Percentiles rank a stretch among this genome's conserved stretches.
Conservation (phyloP, 306 rosid genomes). For the Castanospermum australe region DNA sequence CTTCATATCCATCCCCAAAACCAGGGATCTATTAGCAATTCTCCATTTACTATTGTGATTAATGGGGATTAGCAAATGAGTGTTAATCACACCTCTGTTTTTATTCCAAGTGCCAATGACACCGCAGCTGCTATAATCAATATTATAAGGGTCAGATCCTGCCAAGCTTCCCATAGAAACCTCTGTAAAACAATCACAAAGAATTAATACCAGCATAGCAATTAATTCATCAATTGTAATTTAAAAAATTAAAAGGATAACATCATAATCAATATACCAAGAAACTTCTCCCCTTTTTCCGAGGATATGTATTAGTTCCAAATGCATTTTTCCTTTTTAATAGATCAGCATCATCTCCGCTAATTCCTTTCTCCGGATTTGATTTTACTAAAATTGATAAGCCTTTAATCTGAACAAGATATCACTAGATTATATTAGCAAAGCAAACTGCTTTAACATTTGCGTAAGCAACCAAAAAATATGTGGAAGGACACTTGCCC, state of each 20-base stretch:
- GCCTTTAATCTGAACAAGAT: slow-evolving; percentile 63
- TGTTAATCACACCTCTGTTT: slow-evolving; percentile 72
- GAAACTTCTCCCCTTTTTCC: slow-evolving; percentile 88
- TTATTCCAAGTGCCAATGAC: slow-evolving; percentile 88
- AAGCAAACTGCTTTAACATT: slow-evolving; percentile 9
- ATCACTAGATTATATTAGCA: slow-evolving; percentile 17
- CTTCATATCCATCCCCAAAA: slow-evolving; percentile 12
- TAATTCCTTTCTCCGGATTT: slow-evolving; percentile 68
- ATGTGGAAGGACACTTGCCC: slow-evolving; percentile 53
- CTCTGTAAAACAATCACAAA: slow-evolving; percentile 50
- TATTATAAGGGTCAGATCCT: slow-evolving; percentile 88
- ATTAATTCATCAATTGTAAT: slow-evolving; percentile 14
- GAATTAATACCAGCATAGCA: slow-evolving; percentile 4
- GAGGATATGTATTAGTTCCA: slow-evolving; percentile 96
- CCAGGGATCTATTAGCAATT: slow-evolving; percentile 4
- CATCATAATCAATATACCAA: slow-evolving; percentile 53
- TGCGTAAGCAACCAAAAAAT: slow-evolving; percentile 7
- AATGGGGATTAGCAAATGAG: slow-evolving; percentile 9
- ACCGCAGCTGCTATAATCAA: slow-evolving; percentile 89
- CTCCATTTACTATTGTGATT: neutral
- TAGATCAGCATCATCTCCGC: slow-evolving; percentile 65
- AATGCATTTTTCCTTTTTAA: slow-evolving; percentile 60
- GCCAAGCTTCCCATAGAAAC: slow-evolving; percentile 99
- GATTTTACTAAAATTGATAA: slow-evolving; percentile 64
- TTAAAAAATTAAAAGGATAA: neutral